Percentiles rank a stretch among this genome's conserved stretches.
phyloP scores from a whole-genome alignment of 306 rosid genomes.

The Castanopsis chinensis region DNA sequence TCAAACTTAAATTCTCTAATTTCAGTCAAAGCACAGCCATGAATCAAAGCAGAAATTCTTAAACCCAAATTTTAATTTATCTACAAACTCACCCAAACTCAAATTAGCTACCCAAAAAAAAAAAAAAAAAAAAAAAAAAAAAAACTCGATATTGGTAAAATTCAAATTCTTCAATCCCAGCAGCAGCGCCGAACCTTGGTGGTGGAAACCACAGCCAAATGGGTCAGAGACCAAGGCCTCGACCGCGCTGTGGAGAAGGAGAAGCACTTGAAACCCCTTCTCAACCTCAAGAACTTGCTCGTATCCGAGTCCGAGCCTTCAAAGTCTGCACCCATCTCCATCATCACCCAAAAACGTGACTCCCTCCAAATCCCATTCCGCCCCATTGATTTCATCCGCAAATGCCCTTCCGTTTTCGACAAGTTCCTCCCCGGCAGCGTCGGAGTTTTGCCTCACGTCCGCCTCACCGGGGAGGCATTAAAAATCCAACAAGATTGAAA shows the following conservation, averaged over 20 bases:
- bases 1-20: no score
- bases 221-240: slow-evolving; percentile 80
- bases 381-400: slow-evolving; percentile 64
- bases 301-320: slow-evolving; percentile 66
- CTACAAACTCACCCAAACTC: no score
- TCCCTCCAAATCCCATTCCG: slow-evolving; percentile 58
- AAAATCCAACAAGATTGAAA: no score
- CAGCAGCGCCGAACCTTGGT: slow-evolving; percentile 42
- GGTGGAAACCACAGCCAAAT: slow-evolving; percentile 37
- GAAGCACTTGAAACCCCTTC: slow-evolving; percentile 53
- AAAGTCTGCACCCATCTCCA: slow-evolving; percentile 67
- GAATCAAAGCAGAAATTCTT: no score
- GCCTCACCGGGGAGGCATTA: slow-evolving; percentile 46
- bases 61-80: no score
- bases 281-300: slow-evolving; percentile 56
- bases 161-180: no score
- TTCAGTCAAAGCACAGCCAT: no score
- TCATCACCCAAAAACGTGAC: slow-evolving; percentile 39
- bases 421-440: slow-evolving; percentile 54
- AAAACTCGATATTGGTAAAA: no score
- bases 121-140: no score
- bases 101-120: no score
- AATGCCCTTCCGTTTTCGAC: slow-evolving; percentile 60
- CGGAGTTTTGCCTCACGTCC: slow-evolving; percentile 48
- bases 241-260: slow-evolving; percentile 89